These are phyloP conservation scores for Fusarium piperis DNA, from an alignment of 2,329 filamentous ascomycete genomes.

Conservation along the genomic window DNA sequence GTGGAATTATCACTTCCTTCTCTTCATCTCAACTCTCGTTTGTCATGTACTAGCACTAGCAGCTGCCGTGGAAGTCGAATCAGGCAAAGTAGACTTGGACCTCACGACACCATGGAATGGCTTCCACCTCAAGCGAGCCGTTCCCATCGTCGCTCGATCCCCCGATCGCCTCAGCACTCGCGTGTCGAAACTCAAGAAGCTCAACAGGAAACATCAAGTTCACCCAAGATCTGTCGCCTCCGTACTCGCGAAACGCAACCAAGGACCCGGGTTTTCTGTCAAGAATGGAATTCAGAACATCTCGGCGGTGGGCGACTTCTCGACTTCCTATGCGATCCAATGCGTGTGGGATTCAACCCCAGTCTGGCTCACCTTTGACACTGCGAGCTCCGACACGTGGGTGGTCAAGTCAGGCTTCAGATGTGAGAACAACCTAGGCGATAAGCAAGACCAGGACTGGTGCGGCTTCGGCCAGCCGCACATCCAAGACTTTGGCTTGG, in stretches of 20 bases:
- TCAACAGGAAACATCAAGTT: slow-evolving; percentile 33
- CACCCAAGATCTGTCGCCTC: slow-evolving; percentile 44
- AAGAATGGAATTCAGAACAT: slow-evolving; percentile 49
- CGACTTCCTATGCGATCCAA: slow-evolving; percentile 55
- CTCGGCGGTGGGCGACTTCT: slow-evolving; percentile 49
- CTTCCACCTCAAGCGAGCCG: slow-evolving; percentile 49
- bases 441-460: slow-evolving; percentile 40
- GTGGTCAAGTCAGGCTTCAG: slow-evolving; percentile 52
- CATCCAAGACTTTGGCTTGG: slow-evolving; percentile 53
- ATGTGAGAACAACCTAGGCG: slow-evolving; percentile 52
- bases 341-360: slow-evolving; percentile 52
- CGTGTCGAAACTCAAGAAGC: slow-evolving; percentile 48
- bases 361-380: slow-evolving; percentile 58
- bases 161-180: slow-evolving; percentile 43
- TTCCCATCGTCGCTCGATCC: slow-evolving; percentile 39
- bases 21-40: neutral
- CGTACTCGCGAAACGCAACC: slow-evolving; percentile 38
- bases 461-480: slow-evolving; percentile 56
- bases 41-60: slow-evolving; percentile 3
- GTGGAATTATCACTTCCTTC: neutral
- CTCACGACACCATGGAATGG: slow-evolving; percentile 50
- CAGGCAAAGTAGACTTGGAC: slow-evolving; percentile 40
- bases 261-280: slow-evolving; percentile 21
- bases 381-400: slow-evolving; percentile 64
- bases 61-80: neutral